Conservation (phyloP, 2,329 filamentous ascomycete genomes). For the Claviceps humidiphila region DNA sequence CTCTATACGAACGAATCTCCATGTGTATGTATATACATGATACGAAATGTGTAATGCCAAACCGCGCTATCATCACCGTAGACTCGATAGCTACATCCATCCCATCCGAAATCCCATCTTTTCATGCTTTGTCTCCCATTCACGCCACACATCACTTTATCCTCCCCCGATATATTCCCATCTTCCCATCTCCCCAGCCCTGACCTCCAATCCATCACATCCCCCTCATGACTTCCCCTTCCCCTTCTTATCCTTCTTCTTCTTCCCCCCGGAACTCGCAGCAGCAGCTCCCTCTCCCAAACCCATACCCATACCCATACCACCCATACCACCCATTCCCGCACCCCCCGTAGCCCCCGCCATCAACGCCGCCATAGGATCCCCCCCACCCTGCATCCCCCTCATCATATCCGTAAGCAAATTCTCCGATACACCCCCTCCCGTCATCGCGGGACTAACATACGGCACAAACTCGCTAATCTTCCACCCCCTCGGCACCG, state of each 20-base stretch:
- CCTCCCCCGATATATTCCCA: too few relatives aligned
- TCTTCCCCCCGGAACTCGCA: slow-evolving; percentile 20
- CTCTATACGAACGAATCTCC: too few relatives aligned
- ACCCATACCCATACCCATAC: not conserved
- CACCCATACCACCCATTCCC: not conserved
- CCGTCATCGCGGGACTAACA: slow-evolving; percentile 78
- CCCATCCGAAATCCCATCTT: too few relatives aligned
- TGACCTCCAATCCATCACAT: too few relatives aligned
- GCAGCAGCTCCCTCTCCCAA: slow-evolving; percentile 4
- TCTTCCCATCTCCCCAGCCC: too few relatives aligned
- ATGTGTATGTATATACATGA: too few relatives aligned
- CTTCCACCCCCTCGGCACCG: slow-evolving; percentile 82
- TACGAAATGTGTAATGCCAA: too few relatives aligned
- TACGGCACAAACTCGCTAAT: slow-evolving; percentile 73
- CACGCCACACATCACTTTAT: too few relatives aligned
- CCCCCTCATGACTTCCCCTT: slow-evolving; percentile 20
- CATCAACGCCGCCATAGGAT: slow-evolving; percentile 32
- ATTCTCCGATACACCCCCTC: slow-evolving; percentile 88
- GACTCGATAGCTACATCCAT: too few relatives aligned
- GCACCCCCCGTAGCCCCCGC: slow-evolving; percentile 16
- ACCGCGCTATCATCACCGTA: too few relatives aligned
- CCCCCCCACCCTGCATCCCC: slow-evolving; percentile 55
- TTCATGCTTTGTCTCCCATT: too few relatives aligned
- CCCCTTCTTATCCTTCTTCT: slow-evolving; percentile 39
- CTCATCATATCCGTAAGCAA: slow-evolving; percentile 95